phyloP scores from a whole-genome alignment of 257 asterid species.

The Capsicum pubescens region DNA sequence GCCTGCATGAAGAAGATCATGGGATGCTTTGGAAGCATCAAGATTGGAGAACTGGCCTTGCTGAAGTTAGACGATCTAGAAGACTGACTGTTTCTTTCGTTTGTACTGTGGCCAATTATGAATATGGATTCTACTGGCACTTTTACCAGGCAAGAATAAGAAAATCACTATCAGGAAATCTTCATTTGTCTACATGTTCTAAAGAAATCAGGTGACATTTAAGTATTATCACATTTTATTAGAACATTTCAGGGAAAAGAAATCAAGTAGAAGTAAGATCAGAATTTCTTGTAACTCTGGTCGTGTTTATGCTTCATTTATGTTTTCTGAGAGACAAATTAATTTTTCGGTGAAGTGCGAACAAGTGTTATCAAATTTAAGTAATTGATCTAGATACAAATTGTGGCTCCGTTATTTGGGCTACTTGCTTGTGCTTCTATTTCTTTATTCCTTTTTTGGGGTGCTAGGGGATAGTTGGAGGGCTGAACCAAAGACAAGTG shows the following conservation, averaged over 20 bases:
- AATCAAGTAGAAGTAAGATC: slow-evolving; percentile 17
- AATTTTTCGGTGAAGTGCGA: not conserved
- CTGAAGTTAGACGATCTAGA: slow-evolving; percentile 97
- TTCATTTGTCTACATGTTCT: slow-evolving; percentile 25
- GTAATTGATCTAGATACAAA: not conserved
- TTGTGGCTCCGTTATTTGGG: slow-evolving; percentile 7
- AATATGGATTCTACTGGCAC: slow-evolving; percentile 98
- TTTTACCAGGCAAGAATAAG: slow-evolving; percentile 78
- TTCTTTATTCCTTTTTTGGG: not conserved
- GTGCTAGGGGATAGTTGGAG: no score
- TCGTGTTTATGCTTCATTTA: not conserved
- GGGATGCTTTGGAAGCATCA: slow-evolving; percentile 99
- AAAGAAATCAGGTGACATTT: not conserved
- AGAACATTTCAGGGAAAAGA: slow-evolving; percentile 12
- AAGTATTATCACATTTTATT: not conserved
- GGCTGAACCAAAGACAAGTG: not conserved
- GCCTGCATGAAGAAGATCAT: slow-evolving; percentile 96
- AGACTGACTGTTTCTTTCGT: slow-evolving; percentile 90
- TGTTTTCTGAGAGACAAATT: slow-evolving; percentile 3
- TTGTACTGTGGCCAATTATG: slow-evolving; percentile 97
- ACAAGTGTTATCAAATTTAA: not conserved
- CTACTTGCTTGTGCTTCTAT: not conserved
- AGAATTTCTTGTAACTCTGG: not conserved
- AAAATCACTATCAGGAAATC: slow-evolving; percentile 5
- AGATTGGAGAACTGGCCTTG: slow-evolving; percentile 96